These are phyloP conservation scores for Begonia peltatifolia DNA, from an alignment of 306 rosid genomes.

Conservation along the genomic window DNA sequence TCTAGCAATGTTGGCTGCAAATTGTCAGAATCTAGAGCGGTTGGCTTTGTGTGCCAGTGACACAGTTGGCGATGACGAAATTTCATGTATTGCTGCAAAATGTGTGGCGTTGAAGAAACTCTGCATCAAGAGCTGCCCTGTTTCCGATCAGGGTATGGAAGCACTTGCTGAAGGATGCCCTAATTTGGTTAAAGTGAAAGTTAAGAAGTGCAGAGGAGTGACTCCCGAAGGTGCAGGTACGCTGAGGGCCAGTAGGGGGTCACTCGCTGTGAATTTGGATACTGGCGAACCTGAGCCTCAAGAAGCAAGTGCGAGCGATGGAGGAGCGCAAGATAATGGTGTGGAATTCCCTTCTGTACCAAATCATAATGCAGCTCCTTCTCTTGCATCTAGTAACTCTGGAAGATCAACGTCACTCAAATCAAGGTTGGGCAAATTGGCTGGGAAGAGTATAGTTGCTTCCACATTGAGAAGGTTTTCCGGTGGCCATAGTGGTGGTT, in stretches of 20 bases:
- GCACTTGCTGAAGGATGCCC: conserved; percentile 68
- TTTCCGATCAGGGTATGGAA: conserved; percentile 55
- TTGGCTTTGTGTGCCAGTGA: conserved; percentile 68
- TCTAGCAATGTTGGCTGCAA: conserved; percentile 40
- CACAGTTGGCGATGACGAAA: conserved; percentile 58
- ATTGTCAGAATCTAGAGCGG: conserved; percentile 51
- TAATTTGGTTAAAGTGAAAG: conserved; percentile 87
- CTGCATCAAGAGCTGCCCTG: conserved; percentile 73
- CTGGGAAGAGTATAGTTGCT: conserved; percentile 58
- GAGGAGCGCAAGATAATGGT: conserved; percentile 55
- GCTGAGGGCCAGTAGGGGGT: conserved; percentile 50
- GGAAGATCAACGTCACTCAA: conserved; percentile 50
- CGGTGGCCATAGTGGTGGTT: conserved; percentile 41
- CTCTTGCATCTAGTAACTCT: conserved; percentile 33
- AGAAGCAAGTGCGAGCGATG: conserved; percentile 81
- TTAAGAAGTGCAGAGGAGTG: conserved; percentile 82
- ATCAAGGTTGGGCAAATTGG: conserved; percentile 59
- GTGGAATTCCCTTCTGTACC: conserved; percentile 40
- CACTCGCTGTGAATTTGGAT: conserved; percentile 77
- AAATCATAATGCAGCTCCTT: conserved; percentile 18
- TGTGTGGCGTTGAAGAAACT: conserved; percentile 61
- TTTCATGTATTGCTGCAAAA: conserved; percentile 56
- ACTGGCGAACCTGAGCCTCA: conserved; percentile 48
- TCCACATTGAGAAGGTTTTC: conserved; percentile 76
- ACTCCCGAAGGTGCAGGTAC: conserved; percentile 72